Evolutionary conservation across 2,329 filamentous ascomycete species (phyloP).

Genomic region (Beauveria australis): DNA sequence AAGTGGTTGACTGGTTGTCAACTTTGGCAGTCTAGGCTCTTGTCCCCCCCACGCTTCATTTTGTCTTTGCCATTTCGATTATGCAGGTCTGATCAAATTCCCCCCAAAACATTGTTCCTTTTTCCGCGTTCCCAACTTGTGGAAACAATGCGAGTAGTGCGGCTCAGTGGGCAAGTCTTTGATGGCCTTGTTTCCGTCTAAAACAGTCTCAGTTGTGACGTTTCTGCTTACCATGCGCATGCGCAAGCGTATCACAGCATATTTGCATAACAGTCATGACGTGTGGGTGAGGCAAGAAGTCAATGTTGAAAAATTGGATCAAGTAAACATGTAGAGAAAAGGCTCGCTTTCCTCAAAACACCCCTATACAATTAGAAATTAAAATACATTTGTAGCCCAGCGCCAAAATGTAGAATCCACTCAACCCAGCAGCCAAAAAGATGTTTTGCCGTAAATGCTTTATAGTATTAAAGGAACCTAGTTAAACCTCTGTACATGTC

Average conservation of each 20-base stretch:
- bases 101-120: too few relatives aligned
- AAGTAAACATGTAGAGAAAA: constrained; percentile 7
- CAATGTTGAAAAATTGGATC: not conserved
- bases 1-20: too few relatives aligned
- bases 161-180: not conserved
- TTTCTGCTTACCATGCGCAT: not conserved
- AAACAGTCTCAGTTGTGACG: not conserved
- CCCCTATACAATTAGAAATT: constrained; percentile 38
- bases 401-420: constrained; percentile 12
- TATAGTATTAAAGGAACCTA: constrained; percentile 26
- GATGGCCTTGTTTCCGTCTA: not conserved
- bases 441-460: constrained; percentile 13
- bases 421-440: constrained; percentile 1
- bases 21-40: too few relatives aligned
- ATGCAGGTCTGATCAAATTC: too few relatives aligned
- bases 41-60: too few relatives aligned
- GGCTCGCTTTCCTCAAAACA: constrained; percentile 14
- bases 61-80: too few relatives aligned
- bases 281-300: not conserved
- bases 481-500: constrained; percentile 31
- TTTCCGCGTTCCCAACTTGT: too few relatives aligned
- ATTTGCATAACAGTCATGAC: not conserved
- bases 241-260: too few relatives aligned
- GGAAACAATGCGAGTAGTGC: too few relatives aligned
- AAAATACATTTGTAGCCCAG: constrained; percentile 29